Evolutionary conservation across 1,284 basidiomycete species (phyloP), one percentile per base, ranked within the genome.

Genomic region (Apiotrichum domesticum): DNA sequence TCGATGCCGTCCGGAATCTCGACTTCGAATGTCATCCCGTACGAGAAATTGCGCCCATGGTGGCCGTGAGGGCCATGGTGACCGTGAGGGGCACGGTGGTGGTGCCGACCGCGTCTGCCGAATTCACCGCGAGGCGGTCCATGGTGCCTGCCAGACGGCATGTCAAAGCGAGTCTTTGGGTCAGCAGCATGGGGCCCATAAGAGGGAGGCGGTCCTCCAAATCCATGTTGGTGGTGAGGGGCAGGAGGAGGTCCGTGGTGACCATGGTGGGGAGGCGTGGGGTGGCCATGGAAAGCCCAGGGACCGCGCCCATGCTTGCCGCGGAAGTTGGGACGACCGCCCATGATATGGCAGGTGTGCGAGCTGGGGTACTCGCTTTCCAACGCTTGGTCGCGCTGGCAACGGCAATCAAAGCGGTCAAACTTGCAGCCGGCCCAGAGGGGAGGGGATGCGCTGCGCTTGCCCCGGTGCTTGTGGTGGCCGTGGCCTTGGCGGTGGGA

Each of bases 1-100:
- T 49, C 32, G 14, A 55, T 47, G 34, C 54, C 54, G n/a, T 34
- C 46, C n/a, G 54, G 54, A 21, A 55, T 35, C 39, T 49, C 41
- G 21, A 55, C 7, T 33, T 49, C 46, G 41, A 55, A 42, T 29
- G 39, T 13, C 6, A 35, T 10, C 32, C 41, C 50, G 50, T 51
- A 43, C 10, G 35, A 39, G 39, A 41, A 40, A 34, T 15, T n/a
- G 43, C 43, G 15, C 6, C 43, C 15, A 44, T 11, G 13, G 43
- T 21, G 43, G 15, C 15, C 43, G 11, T 44, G 43, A 7, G 6
- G 6, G 49, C 49, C 37, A 39, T 8, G 37, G 8, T 39, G 37
- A 9, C 8, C 8, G 37, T 9, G 37, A 39, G 37, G 37, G 37
- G 37, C 37, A 13, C 37, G 8, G 37, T 13, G 8, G 37, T 39